Conservation (phyloP, 2,329 filamentous ascomycete genomes). For the Cryphonectria nitschkei region DNA sequence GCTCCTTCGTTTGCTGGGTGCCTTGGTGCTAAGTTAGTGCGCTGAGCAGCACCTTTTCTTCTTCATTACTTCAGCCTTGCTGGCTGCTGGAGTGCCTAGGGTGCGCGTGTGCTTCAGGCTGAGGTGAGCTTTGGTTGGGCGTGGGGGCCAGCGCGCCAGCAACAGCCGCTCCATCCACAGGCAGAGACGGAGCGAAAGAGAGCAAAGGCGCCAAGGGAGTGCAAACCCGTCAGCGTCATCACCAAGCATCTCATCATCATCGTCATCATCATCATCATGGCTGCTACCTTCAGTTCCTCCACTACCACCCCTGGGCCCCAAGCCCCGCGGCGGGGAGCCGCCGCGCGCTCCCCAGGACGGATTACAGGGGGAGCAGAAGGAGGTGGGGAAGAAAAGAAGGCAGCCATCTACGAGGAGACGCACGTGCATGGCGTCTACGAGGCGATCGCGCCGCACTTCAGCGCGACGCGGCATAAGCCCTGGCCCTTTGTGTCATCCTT, state of each 20-base stretch:
- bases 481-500: constrained; percentile 92
- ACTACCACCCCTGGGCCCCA: not conserved
- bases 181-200: not conserved
- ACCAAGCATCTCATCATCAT: not conserved
- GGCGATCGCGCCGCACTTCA: constrained; percentile 83
- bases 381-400: constrained; percentile 34
- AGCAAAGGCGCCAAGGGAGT: not conserved
- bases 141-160: not conserved
- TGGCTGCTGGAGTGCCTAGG: not conserved
- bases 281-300: not conserved
- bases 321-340: not conserved
- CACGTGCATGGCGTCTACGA: constrained; percentile 95
- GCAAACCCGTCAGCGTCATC: not conserved
- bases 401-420: constrained; percentile 73
- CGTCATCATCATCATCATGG: not conserved
- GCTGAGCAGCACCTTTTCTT: not conserved
- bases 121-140: not conserved
- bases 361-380: constrained; percentile 28
- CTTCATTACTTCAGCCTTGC: not conserved
- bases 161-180: not conserved
- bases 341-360: not conserved
- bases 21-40: not conserved
- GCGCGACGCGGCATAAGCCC: constrained; percentile 77
- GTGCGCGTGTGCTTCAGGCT: not conserved
- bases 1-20: not conserved